Conservation (phyloP, 768 basidiomycete genomes). For the Floccularia luteovirens region DNA sequence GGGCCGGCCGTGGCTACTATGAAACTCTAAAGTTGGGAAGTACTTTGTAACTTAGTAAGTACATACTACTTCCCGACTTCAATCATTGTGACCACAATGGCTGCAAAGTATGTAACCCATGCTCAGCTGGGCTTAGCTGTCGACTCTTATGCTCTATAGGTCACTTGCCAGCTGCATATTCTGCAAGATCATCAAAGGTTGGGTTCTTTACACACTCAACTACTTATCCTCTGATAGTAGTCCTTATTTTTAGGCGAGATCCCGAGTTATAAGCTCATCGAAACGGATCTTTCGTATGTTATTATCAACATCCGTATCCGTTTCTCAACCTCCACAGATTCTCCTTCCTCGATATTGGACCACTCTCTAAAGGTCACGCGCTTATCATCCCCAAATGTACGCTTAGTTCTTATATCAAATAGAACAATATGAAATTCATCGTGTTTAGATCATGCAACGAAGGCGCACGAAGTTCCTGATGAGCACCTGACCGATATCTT, state of each 20-base stretch:
- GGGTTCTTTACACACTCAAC: constrained; percentile 2
- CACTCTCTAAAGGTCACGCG: constrained; percentile 85
- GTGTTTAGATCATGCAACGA: constrained; percentile 75
- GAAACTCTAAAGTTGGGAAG: too few species aligned
- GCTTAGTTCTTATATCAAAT: constrained; percentile 4
- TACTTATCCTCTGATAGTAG: not conserved
- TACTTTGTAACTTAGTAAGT: too few species aligned
- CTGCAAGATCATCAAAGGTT: constrained; percentile 93
- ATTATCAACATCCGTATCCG: not conserved
- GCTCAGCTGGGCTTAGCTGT: not conserved
- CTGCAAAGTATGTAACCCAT: constrained; percentile 23
- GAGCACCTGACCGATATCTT: constrained; percentile 72
- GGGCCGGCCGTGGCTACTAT: too few species aligned
- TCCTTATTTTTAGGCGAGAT: constrained; percentile 59
- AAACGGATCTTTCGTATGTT: constrained; percentile 65
- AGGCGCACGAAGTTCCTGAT: constrained; percentile 85
- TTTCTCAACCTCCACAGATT: constrained; percentile 32
- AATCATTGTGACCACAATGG: constrained; percentile 17
- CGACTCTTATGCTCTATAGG: constrained; percentile 20
- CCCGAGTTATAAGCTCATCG: constrained; percentile 79
- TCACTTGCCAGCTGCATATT: constrained; percentile 70
- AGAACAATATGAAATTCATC: not conserved
- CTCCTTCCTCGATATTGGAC: constrained; percentile 91
- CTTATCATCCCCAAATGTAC: constrained; percentile 92
- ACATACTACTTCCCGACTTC: too few species aligned